Conservation (phyloP, 1,284 basidiomycete genomes). For the Megacollybia platyphylla region DNA sequence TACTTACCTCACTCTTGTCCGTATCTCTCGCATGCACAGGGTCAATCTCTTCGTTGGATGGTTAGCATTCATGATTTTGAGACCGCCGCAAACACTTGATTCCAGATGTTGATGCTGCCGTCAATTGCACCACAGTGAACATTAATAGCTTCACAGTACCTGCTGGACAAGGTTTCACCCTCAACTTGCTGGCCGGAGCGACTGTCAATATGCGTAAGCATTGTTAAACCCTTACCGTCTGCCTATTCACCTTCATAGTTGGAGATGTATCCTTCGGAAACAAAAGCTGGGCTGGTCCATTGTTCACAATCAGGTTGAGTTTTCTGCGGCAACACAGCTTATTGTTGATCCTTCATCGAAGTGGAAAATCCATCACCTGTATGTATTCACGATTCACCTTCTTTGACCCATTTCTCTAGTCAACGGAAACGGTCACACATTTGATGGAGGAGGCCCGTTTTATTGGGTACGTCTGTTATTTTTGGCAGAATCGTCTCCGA, state of each 20-base stretch:
- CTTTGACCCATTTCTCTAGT: background rate
- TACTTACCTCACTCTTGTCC: background rate
- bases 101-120: constrained; percentile 26
- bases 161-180: constrained; percentile 24
- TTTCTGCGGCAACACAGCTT: background rate
- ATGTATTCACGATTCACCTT: constrained; percentile 6
- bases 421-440: constrained; percentile 19
- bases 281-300: constrained; percentile 28
- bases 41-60: constrained; percentile 24
- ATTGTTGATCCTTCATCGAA: constrained; percentile 6
- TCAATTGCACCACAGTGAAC: constrained; percentile 32
- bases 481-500: constrained; percentile 11
- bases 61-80: constrained; percentile 6
- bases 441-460: constrained; percentile 30
- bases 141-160: constrained; percentile 35
- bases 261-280: constrained; percentile 33
- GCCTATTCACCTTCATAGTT: constrained; percentile 15
- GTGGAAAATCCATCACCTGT: constrained; percentile 27
- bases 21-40: constrained; percentile 18
- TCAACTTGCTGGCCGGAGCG: constrained; percentile 23
- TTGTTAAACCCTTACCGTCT: background rate
- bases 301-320: constrained; percentile 22
- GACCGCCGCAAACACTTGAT: background rate
- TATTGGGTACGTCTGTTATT: constrained; percentile 27
- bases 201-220: constrained; percentile 33